Evolutionary conservation across 805 yeast species (phyloP), one percentile per base, ranked within the genome.

Genomic region (Hanseniaspora singularis): DNA sequence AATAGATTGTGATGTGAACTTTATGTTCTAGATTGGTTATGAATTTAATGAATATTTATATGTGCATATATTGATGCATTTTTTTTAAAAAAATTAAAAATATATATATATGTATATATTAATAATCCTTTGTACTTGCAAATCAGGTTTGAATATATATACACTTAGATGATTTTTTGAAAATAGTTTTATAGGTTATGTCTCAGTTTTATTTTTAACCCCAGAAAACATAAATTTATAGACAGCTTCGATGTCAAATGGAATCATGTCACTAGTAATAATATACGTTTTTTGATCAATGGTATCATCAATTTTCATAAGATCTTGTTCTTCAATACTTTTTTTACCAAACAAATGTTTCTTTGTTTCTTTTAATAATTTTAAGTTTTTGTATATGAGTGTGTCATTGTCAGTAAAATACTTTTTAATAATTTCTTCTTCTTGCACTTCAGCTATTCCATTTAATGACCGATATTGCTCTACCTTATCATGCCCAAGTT

Each of bases 161-260:
- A n/a, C n/a, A n/a, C n/a, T n/a, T n/a, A n/a, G n/a, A n/a, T n/a
- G n/a, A n/a, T n/a, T n/a, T n/a, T n/a, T n/a, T n/a, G n/a, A n/a
- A n/a, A n/a, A n/a, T n/a, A n/a, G n/a, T n/a, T n/a, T n/a, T n/a
- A n/a, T n/a, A n/a, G n/a, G n/a, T n/a, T n/a, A n/a, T n/a, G n/a
- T n/a, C n/a, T n/a, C n/a, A n/a, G n/a, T n/a, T n/a, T n/a, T n/a
- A 16, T 32, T 26, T 28, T 46, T 37, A 14, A 33, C 54, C 2
- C 79, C 79, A 52, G 69, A 71, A 51, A 66, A 69, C 39, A 72
- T 65, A 44, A 68, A 71, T 50, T 63, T 64, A 41, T 71, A 57
- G 1, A 72, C 58, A 37, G 68, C 66, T 32, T 68, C 67, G 8
- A 67, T 58, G 6, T 60, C 53, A 47, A 64, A 63, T 7, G 66